Percentiles rank a stretch among this genome's conserved stretches.
Conservation (phyloP, 495 filamentous ascomycete species). For the Sabuloglossum arenarium region DNA sequence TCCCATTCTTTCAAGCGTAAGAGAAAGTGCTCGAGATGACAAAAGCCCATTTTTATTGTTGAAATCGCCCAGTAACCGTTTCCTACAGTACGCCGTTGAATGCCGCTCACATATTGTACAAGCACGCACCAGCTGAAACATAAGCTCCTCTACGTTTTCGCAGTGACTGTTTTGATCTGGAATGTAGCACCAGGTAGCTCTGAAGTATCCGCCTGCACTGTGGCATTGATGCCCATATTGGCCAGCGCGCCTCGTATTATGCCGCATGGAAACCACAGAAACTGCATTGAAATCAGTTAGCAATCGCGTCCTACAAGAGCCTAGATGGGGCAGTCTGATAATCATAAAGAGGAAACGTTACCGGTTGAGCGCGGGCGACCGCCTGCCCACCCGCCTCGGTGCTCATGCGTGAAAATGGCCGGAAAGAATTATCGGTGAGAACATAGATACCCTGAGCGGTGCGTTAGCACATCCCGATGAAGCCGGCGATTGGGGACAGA, state of each 20-base stretch:
- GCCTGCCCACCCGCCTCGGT: conserved; percentile 50
- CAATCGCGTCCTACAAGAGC: not conserved
- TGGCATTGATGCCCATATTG: conserved; percentile 75
- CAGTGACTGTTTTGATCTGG: conserved; percentile 70
- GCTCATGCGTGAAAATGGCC: conserved; percentile 73
- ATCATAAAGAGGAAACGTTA: conserved; percentile 22
- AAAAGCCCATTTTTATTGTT: not conserved
- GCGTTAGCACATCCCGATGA: not conserved
- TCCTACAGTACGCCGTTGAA: conserved; percentile 9
- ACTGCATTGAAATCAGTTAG: conserved; percentile 28
- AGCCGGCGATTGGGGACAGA: not conserved
- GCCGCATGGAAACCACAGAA: conserved; percentile 87
- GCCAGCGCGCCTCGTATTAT: conserved; percentile 75
- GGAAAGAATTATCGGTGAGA: conserved; percentile 82
- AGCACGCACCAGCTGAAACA: not conserved
- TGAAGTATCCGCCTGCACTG: conserved; percentile 67
- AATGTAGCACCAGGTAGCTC: conserved; percentile 81
- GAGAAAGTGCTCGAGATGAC: not conserved
- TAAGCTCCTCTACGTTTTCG: not conserved
- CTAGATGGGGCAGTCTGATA: not conserved
- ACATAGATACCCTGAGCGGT: conserved; percentile 70
- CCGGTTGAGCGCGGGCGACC: conserved; percentile 55
- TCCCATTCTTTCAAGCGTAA: not conserved
- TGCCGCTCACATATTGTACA: not conserved
- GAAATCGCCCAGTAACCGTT: conserved; percentile 6